Evolutionary conservation across 768 basidiomycete species (phyloP).

Genomic region (Lentinula guzmanii): DNA sequence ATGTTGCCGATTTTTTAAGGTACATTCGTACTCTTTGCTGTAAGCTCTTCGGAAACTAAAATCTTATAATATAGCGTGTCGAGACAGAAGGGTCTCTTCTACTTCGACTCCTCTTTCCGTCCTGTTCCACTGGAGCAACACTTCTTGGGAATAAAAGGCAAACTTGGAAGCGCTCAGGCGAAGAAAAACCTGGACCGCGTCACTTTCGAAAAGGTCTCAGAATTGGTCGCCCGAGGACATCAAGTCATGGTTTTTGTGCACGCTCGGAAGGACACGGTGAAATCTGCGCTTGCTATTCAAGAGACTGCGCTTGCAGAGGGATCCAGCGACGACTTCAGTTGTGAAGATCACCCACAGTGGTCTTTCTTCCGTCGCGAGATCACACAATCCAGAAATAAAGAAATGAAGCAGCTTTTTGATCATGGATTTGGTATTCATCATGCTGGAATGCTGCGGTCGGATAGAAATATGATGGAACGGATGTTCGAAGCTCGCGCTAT

Average conservation of each 20-base stretch:
- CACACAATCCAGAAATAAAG: conserved; percentile 82
- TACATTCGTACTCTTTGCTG: conserved; percentile 23
- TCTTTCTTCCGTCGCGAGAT: conserved; percentile 72
- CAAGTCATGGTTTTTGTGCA: conserved; percentile 99
- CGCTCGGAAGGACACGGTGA: conserved; percentile 96
- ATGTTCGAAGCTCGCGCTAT: conserved; percentile 89
- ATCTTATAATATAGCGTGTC: conserved; percentile 59
- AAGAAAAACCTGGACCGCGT: conserved; percentile 84
- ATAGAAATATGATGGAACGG: conserved; percentile 91
- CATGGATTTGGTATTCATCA: conserved; percentile 96
- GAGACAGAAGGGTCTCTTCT: conserved; percentile 83
- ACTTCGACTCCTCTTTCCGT: conserved; percentile 95
- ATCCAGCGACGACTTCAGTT: conserved; percentile 70
- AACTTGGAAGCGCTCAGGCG: conserved; percentile 65
- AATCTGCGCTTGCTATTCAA: conserved; percentile 73
- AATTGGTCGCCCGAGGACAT: conserved; percentile 85
- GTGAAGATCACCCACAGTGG: conserved; percentile 76
- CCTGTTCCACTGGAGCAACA: conserved; percentile 97
- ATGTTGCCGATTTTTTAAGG: conserved; percentile 94
- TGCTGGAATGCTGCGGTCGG: conserved; percentile 93
- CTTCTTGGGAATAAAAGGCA: conserved; percentile 91
- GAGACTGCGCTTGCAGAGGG: conserved; percentile 75
- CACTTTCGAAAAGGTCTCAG: conserved; percentile 85
- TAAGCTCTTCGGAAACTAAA: neutral
- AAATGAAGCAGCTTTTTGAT: conserved; percentile 94